phyloP scores from a whole-genome alignment of 108 stramenopile species.

The Nitzschia inconspicua region DNA sequence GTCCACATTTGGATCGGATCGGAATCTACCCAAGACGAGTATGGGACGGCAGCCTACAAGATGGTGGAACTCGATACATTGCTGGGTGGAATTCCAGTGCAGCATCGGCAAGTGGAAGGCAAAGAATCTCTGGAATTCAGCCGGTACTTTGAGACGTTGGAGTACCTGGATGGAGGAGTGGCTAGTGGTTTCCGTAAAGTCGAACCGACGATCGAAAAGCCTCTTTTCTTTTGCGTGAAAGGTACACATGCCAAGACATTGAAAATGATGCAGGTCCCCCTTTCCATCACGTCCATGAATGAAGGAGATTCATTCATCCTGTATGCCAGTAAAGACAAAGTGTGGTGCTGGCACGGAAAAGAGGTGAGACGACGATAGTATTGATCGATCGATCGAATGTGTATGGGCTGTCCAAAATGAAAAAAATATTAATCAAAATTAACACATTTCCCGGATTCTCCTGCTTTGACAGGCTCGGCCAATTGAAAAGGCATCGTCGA shows the following conservation, averaged over 20 bases:
- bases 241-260: conserved; percentile 45
- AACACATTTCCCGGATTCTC: neutral
- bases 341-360: conserved; percentile 79
- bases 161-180: conserved; percentile 85
- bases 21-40: conserved; percentile 89
- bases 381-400: too few relatives aligned
- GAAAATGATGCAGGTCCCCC: conserved; percentile 58
- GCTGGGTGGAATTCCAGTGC: conserved; percentile 78
- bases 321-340: conserved; percentile 59
- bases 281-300: conserved; percentile 63
- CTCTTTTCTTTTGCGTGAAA: conserved; percentile 54
- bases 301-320: conserved; percentile 86
- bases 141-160: conserved; percentile 48
- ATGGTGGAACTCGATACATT: conserved; percentile 91
- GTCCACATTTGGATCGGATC: conserved; percentile 84
- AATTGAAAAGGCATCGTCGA: conserved; percentile 26
- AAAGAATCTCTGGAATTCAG: conserved; percentile 70
- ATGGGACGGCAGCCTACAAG: conserved; percentile 86
- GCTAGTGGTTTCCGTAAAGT: conserved; percentile 86
- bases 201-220: conserved; percentile 56
- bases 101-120: conserved; percentile 89
- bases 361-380: conserved; percentile 30
- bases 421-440: neutral
- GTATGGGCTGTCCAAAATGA: too few relatives aligned
- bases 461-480: conserved; percentile 19